phyloP scores from a whole-genome alignment of 495 filamentous ascomycete species.

The Oidiodendron maius region DNA sequence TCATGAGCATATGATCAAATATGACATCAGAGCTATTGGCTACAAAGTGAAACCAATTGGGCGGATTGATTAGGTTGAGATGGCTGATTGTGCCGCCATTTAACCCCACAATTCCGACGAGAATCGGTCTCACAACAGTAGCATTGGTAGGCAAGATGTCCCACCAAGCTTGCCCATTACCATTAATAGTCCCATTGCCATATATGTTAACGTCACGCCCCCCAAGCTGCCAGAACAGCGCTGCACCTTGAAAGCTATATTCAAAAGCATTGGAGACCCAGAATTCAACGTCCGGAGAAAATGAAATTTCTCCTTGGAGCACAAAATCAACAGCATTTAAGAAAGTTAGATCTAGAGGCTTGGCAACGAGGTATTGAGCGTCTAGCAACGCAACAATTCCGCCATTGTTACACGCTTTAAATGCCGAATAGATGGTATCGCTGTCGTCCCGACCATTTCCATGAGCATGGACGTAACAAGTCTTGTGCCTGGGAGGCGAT shows the following conservation, averaged over 20 bases:
- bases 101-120: constrained; percentile 55
- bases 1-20: constrained; percentile 57
- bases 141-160: constrained; percentile 46
- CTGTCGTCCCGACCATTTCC: constrained; percentile 48
- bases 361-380: constrained; percentile 52
- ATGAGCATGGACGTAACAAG: constrained; percentile 21
- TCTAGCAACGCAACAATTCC: constrained; percentile 53
- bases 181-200: constrained; percentile 51
- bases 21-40: constrained; percentile 59
- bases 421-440: constrained; percentile 43
- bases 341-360: constrained; percentile 55
- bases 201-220: constrained; percentile 64
- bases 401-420: constrained; percentile 59
- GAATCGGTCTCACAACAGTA: constrained; percentile 49
- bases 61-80: constrained; percentile 54
- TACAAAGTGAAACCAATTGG: constrained; percentile 61
- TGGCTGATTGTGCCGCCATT: constrained; percentile 51
- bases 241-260: constrained; percentile 55
- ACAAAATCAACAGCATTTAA: constrained; percentile 50
- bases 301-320: constrained; percentile 47
- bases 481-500: constrained; percentile 14
- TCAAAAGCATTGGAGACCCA: constrained; percentile 49
- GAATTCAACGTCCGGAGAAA: constrained; percentile 58
- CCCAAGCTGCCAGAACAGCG: constrained; percentile 60
- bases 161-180: constrained; percentile 66